Evolutionary conservation across 306 rosid species (phyloP).

Genomic region (Cicer arietinum): DNA sequence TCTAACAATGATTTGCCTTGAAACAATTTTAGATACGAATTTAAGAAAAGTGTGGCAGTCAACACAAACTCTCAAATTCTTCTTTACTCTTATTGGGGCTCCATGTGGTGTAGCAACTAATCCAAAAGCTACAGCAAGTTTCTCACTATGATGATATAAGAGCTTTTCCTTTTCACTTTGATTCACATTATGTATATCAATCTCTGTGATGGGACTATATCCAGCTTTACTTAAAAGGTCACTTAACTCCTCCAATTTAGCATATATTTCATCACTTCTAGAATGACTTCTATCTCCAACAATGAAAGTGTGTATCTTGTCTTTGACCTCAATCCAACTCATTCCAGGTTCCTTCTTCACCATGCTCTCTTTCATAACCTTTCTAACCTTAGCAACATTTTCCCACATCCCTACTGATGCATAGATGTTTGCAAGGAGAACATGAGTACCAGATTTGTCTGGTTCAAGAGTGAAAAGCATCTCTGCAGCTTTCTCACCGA

Average conservation of each 20-base stretch:
- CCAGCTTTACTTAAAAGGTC: constrained; percentile 71
- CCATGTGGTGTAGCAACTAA: constrained; percentile 76
- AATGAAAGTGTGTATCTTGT: constrained; percentile 71
- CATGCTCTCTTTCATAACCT: constrained; percentile 67
- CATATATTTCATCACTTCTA: constrained; percentile 75
- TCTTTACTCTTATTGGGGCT: constrained; percentile 80
- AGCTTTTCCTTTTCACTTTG: constrained; percentile 68
- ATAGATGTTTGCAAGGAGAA: constrained; percentile 89
- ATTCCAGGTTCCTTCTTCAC: constrained; percentile 96
- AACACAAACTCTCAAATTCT: constrained; percentile 79
- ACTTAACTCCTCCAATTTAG: constrained; percentile 70
- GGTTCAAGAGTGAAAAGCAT: constrained; percentile 82
- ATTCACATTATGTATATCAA: constrained; percentile 80
- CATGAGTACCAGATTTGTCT: constrained; percentile 86
- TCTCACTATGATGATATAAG: constrained; percentile 81
- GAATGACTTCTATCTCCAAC: constrained; percentile 82
- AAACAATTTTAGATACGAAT: constrained; percentile 62
- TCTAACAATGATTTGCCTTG: constrained; percentile 83
- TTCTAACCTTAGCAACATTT: constrained; percentile 74
- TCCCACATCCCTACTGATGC: constrained; percentile 91
- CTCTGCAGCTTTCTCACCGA: constrained; percentile 79
- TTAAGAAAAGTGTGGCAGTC: constrained; percentile 87
- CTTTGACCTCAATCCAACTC: constrained; percentile 92
- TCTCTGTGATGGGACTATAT: constrained; percentile 76
- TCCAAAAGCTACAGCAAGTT: constrained; percentile 88